Evolutionary conservation across 2,329 filamentous ascomycete genomes (phyloP).

Genomic region (Parascedosporium putredinis): DNA sequence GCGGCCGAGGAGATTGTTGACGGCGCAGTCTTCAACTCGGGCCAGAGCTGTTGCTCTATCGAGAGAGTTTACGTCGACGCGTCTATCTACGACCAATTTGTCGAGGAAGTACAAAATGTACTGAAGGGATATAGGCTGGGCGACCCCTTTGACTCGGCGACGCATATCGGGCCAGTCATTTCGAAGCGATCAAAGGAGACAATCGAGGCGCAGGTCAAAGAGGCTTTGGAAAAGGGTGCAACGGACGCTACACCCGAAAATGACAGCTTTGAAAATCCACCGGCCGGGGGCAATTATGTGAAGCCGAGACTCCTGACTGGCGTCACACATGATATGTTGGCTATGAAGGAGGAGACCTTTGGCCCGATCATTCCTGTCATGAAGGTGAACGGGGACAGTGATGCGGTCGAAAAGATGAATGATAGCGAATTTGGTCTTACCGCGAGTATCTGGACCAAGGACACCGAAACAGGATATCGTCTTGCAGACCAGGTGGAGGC

Average conservation of each 20-base stretch:
- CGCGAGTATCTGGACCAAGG: conserved; percentile 95
- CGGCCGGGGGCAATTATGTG: conserved; percentile 77
- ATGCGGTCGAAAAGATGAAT: conserved; percentile 82
- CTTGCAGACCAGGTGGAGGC: conserved; percentile 76
- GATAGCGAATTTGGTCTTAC: conserved; percentile 90
- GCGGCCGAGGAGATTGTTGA: conserved; percentile 91
- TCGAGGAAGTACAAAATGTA: conserved; percentile 69
- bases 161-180: conserved; percentile 80
- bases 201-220: conserved; percentile 69
- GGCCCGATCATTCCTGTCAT: conserved; percentile 86
- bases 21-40: conserved; percentile 93
- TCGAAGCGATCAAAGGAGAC: conserved; percentile 67
- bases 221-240: conserved; percentile 75
- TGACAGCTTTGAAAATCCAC: conserved; percentile 60
- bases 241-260: conserved; percentile 78
- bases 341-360: conserved; percentile 94
- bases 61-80: conserved; percentile 88
- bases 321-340: conserved; percentile 71
- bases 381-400: conserved; percentile 70
- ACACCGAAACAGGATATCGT: conserved; percentile 62
- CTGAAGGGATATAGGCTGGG: conserved; percentile 75
- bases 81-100: conserved; percentile 72
- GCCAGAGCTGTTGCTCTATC: conserved; percentile 92
- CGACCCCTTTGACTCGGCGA: conserved; percentile 70
- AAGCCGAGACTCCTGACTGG: conserved; percentile 71